Base-by-base conservation (phyloP, 768 basidiomycete genomes). In the Myochromella boudieri region DNA sequence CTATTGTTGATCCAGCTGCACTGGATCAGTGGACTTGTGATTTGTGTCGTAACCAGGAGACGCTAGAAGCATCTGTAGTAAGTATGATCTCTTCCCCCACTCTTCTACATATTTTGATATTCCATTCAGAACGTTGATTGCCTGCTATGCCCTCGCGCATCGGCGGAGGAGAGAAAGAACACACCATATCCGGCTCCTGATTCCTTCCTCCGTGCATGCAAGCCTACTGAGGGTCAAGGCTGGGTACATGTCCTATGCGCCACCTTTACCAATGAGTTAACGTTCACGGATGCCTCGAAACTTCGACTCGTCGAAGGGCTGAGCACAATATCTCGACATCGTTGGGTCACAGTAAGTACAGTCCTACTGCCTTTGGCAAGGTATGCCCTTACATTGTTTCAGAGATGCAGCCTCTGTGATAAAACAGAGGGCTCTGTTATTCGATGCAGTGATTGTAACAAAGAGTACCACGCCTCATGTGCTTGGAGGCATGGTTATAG, bases 181-280 rank as follows among this genome's bases (percentile, higher is more conserved):
- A 60, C 65, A 4, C 64, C 70, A 22, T 68, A 71, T 42, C 77
- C 80, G 31, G 69, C 80, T 4, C 56, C 79, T 4, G 81, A 86
- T 56, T 77, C 75, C 24, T 95, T 77, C 61, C 68, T 94, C 47
- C 77, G 91, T 45, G 81, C 83, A 32, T 83, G 81, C 60, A 95
- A 95, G 60, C 91, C 91, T 6, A 95, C 94, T 0, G 94, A 97
- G 69, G 91, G 91, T 8, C 87, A 91, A 63, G 85, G 87, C 46
- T 97, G 94, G 94, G 84, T 84, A 0, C 95, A 98, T 62, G 74
- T 94, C 25, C 67, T 97, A 3, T 98, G 95, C 69, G 81, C 94
- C 2, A 82, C 90, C 1, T 97, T 92, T 68, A 80, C 84, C 22
- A 85, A 86, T 3, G 95, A 97, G 58, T 68, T 94, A n/a, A 76